These are phyloP conservation scores for Raphidocelis subcapitata DNA, from an alignment of 139 green algal species.

Conservation along the genomic window DNA sequence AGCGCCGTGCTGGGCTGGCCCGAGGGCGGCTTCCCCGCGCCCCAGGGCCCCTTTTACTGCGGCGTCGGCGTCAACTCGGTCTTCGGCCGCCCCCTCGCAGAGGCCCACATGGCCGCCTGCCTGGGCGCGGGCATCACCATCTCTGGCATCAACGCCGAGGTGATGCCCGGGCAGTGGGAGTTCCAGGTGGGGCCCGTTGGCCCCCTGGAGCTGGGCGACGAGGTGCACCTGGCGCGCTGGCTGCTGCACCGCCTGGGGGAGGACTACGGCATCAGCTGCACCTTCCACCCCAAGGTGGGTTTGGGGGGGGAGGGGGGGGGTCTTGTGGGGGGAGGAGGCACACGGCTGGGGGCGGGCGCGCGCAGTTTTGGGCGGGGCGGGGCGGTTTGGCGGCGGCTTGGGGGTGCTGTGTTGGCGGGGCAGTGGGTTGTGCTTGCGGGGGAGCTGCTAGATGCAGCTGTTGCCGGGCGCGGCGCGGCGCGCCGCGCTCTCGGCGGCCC, in stretches of 20 bases:
- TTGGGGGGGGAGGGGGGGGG: no score
- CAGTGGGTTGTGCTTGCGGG: no score
- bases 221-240: conserved; percentile 70
- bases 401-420: no score
- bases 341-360: no score
- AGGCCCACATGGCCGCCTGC: conserved; percentile 85
- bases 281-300: conserved; percentile 76
- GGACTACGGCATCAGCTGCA: conserved; percentile 73
- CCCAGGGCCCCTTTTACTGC: conserved; percentile 90
- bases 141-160: conserved; percentile 88
- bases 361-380: no score
- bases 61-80: conserved; percentile 77
- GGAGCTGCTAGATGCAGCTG: no score
- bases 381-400: no score
- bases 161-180: conserved; percentile 94
- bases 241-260: conserved; percentile 77
- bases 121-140: conserved; percentile 81
- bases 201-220: conserved; percentile 78
- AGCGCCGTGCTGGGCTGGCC: conserved; percentile 78
- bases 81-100: conserved; percentile 79
- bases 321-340: no score
- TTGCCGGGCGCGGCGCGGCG: no score
- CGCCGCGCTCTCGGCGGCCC: no score
- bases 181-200: conserved; percentile 89
- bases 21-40: conserved; percentile 79